Evolutionary conservation across 2,329 filamentous ascomycete species (phyloP).

Genomic region (Raffaelea albimanens): DNA sequence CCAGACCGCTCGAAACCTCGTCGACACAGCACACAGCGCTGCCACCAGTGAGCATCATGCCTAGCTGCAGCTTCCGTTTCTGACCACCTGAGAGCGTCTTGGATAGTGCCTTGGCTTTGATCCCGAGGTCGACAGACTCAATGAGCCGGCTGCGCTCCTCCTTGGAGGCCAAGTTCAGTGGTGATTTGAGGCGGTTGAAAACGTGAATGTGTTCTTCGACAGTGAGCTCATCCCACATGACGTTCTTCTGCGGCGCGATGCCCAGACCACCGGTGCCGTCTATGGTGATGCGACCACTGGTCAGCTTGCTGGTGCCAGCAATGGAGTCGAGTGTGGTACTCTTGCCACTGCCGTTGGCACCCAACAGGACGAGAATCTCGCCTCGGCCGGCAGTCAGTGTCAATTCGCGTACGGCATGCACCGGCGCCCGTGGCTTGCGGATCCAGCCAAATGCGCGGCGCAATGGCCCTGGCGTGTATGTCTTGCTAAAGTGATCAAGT

Average conservation of each 20-base stretch:
- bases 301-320: conserved; percentile 69
- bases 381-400: conserved; percentile 63
- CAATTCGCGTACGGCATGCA: conserved; percentile 70
- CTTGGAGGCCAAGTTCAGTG: conserved; percentile 42
- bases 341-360: conserved; percentile 86
- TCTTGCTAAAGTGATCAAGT: conserved; percentile 66
- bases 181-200: conserved; percentile 74
- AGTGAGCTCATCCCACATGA: conserved; percentile 82
- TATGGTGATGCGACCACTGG: conserved; percentile 66
- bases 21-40: conserved; percentile 84
- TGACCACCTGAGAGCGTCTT: conserved; percentile 82
- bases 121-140: conserved; percentile 60
- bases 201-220: conserved; percentile 77
- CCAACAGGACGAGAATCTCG: conserved; percentile 77
- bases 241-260: conserved; percentile 87
- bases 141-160: conserved; percentile 56
- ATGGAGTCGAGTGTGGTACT: conserved; percentile 84
- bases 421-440: conserved; percentile 47
- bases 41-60: conserved; percentile 91
- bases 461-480: conserved; percentile 60
- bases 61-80: conserved; percentile 83
- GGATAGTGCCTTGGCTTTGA: conserved; percentile 62
- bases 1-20: conserved; percentile 81
- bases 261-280: conserved; percentile 72
- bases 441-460: conserved; percentile 40